These are phyloP conservation scores for Aspergillus ruber DNA, from an alignment of 2,329 filamentous ascomycete species.

Conservation along the genomic window DNA sequence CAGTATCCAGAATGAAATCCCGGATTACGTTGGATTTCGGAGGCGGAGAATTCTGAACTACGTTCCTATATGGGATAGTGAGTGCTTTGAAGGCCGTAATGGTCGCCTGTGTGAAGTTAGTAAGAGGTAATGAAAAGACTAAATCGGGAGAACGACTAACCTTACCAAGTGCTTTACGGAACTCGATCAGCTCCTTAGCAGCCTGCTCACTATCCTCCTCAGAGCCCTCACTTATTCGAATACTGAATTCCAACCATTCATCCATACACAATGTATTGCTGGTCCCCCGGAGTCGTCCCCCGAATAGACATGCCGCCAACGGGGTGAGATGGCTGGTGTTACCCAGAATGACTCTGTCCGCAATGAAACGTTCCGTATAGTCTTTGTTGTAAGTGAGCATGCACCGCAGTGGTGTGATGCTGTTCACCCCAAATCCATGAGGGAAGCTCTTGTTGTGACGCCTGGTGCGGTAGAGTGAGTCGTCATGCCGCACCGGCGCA, in stretches of 20 bases:
- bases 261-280: slow-evolving; percentile 24
- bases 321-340: slow-evolving; percentile 27
- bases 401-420: slow-evolving; percentile 1
- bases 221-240: slow-evolving; percentile 10
- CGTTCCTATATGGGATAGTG: not conserved
- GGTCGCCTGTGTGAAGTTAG: slow-evolving; percentile 4
- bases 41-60: too few species aligned
- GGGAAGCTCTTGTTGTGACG: not conserved
- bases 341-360: slow-evolving; percentile 15
- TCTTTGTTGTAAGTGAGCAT: slow-evolving; percentile 4
- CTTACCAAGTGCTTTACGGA: slow-evolving; percentile 28
- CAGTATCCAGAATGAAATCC: not conserved
- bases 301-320: slow-evolving; percentile 20
- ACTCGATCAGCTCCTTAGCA: slow-evolving; percentile 26
- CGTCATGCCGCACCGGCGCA: slow-evolving; percentile 9
- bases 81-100: not conserved
- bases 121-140: slow-evolving; percentile 4
- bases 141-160: slow-evolving; percentile 5
- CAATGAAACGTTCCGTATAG: slow-evolving; percentile 1
- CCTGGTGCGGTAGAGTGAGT: slow-evolving; percentile 15
- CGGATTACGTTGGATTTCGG: not conserved
- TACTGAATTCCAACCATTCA: slow-evolving; percentile 28
- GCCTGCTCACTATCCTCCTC: slow-evolving; percentile 3
- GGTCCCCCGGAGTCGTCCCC: slow-evolving; percentile 14
- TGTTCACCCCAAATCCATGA: not conserved